Evolutionary conservation across 768 basidiomycete genomes (phyloP).

Genomic region (Coprinopsis cinerea): DNA sequence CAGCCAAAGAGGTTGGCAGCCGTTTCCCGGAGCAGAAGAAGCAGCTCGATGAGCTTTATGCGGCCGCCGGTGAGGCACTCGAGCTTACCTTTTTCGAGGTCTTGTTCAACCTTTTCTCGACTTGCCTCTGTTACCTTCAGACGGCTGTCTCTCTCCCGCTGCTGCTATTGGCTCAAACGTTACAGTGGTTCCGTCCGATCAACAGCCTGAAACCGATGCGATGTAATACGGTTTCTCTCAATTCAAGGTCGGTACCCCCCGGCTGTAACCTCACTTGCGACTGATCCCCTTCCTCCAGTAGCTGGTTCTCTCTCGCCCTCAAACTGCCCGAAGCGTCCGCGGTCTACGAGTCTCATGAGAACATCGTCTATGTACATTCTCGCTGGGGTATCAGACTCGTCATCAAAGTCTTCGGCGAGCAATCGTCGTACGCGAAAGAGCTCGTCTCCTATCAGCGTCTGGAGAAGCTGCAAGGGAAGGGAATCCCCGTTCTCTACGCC

Average conservation of each 20-base stretch:
- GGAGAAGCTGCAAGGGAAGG: neutral
- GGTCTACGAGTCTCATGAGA: neutral
- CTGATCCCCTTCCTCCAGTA: neutral
- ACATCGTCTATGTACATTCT: neutral
- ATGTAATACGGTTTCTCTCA: neutral
- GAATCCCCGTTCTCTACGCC: neutral
- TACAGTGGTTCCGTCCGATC: neutral
- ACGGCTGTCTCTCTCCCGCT: neutral
- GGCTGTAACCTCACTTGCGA: neutral
- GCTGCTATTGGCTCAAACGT: neutral
- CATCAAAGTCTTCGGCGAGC: neutral
- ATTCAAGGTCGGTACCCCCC: neutral
- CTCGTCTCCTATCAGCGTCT: neutral
- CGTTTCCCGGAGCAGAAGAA: neutral
- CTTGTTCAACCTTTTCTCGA: neutral
- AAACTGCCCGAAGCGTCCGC: neutral
- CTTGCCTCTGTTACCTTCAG: neutral
- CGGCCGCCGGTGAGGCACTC: neutral
- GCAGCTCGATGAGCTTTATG: neutral
- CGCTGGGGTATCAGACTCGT: neutral
- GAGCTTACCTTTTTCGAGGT: neutral
- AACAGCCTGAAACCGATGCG: neutral
- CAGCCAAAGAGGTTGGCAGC: neutral
- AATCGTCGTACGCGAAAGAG: neutral
- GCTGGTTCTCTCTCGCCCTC: neutral